A percentile compares a stretch with the other conserved stretches of the same genome.
These are phyloP conservation scores for Skeletonema menzelii DNA, from an alignment of 108 stramenopile genomes.

Conservation along the genomic window DNA sequence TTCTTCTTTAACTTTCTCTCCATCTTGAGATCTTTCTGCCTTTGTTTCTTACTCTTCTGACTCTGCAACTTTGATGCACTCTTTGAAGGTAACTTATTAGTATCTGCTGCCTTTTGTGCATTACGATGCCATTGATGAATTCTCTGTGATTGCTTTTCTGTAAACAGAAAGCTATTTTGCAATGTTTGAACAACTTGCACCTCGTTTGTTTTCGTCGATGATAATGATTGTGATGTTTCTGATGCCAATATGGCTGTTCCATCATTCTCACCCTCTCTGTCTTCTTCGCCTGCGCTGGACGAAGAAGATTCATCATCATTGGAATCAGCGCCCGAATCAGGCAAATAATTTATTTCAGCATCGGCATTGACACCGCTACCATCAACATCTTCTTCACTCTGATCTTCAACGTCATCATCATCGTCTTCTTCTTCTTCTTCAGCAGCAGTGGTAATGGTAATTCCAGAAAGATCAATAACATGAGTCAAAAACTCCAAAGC, in stretches of 20 bases:
- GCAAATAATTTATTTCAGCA: neutral
- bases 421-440: neutral
- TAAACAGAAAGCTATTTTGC: constrained; percentile 37
- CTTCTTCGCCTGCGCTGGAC: neutral
- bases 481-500: constrained; percentile 54
- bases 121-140: constrained; percentile 63
- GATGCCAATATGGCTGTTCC: neutral
- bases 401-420: neutral
- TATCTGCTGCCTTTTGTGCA: constrained; percentile 54
- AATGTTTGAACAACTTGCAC: constrained; percentile 14
- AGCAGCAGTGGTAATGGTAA: neutral
- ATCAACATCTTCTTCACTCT: neutral
- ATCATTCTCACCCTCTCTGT: neutral
- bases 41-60: constrained; percentile 56
- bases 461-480: constrained; percentile 28
- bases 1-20: constrained; percentile 47
- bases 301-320: neutral
- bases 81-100: constrained; percentile 64
- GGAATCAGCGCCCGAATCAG: neutral
- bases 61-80: constrained; percentile 49
- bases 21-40: constrained; percentile 38
- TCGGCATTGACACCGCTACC: neutral
- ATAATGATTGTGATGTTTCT: neutral
- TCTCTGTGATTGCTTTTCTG: constrained; percentile 59
- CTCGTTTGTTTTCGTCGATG: neutral